Conservation (phyloP, 495 filamentous ascomycete genomes). For the Neurospora sp. region DNA sequence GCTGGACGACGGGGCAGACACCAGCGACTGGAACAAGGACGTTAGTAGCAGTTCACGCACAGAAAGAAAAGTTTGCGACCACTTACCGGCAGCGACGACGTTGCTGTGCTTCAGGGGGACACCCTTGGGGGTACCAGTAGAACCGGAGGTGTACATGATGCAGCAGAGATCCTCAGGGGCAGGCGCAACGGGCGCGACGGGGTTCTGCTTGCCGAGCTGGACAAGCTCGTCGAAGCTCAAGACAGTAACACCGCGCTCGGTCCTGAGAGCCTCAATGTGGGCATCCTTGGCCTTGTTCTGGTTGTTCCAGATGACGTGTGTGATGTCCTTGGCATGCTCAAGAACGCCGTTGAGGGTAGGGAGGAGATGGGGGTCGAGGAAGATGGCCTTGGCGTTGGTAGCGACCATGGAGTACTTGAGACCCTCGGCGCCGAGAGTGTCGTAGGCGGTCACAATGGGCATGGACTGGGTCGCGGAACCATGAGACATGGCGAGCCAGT, state of each 20-base stretch:
- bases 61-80: neutral
- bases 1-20: constrained; percentile 74
- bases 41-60: neutral
- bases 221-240: constrained; percentile 77
- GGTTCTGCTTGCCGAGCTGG: constrained; percentile 75
- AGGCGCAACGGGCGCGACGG: constrained; percentile 71
- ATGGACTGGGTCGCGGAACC: constrained; percentile 47
- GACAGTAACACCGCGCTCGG: constrained; percentile 59
- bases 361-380: constrained; percentile 78
- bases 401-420: constrained; percentile 84
- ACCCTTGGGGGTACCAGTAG: constrained; percentile 94
- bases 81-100: constrained; percentile 77
- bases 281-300: constrained; percentile 64
- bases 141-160: constrained; percentile 99
- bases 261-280: constrained; percentile 71
- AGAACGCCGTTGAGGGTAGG: constrained; percentile 72
- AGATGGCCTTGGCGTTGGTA: constrained; percentile 78
- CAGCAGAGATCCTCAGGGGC: constrained; percentile 82
- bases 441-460: constrained; percentile 59
- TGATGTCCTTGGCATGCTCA: constrained; percentile 66
- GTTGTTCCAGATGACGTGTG: constrained; percentile 83
- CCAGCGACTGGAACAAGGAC: constrained; percentile 56
- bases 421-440: constrained; percentile 91
- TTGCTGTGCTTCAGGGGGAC: constrained; percentile 83
- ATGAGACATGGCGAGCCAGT: constrained; percentile 64